Evolutionary conservation across 106 monocot genomes (phyloP), one percentile per base, ranked within the genome.

Genomic region (Dioscorea alata): DNA sequence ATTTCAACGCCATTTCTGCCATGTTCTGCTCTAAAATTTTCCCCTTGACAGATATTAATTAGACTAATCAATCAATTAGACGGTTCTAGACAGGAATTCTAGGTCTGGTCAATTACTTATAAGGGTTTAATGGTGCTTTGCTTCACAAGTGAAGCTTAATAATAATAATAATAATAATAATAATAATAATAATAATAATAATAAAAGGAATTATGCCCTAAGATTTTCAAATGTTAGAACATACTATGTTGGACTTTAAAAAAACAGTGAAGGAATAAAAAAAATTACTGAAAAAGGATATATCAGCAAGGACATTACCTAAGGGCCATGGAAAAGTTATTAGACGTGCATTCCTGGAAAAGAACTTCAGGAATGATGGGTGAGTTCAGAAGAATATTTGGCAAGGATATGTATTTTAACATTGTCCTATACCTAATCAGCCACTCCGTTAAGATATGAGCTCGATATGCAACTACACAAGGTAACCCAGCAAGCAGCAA

Each of bases 381-480:
- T 48, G 85, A 83, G 71, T 88, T 70, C 71, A 99, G 77, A 33
- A 99, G 75, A 66, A 99, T 99, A 75, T 99, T 99, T 7, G 97
- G 92, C 33, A 99, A 83, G 23, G 90, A 90, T 23, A 99, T 99
- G 68, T 65, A 99, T 8, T 81, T 69, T 67, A 87, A 74, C 73
- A 83, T 92, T 54, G 84, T 88, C 71, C 61, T 92, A 18, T 60
- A 58, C 50, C 64, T 69, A 57, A 99, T 90, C 10, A 99, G 12
- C 78, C 77, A 89, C 42, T 99, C 97, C 15, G 97, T 99, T 67
- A 99, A 73, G 51, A 90, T 70, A 80, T 99, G 92, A 57, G 92
- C 97, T 60, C 77, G 77, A 75, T 99, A 99, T 71, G 92, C 84
- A 73, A 99, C 89, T 24, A 92, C 78, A 79, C 85, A 86, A 25